Evolutionary conservation across 805 yeast genomes (phyloP), one percentile per base, ranked within the genome.

Genomic region (Saccharomyces mikatae): DNA sequence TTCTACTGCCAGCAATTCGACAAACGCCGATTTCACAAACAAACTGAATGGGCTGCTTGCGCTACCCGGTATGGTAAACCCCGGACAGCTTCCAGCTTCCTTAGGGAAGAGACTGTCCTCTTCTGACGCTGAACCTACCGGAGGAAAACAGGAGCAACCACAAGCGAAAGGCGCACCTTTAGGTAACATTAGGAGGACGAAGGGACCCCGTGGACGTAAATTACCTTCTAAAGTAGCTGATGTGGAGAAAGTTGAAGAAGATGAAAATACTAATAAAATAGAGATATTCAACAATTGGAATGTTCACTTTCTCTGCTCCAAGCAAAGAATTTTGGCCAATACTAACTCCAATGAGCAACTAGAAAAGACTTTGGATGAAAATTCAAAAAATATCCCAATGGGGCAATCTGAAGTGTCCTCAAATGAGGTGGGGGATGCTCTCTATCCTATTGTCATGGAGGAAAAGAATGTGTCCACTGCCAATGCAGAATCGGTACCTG

Each of bases 151-250:
- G 22, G 44, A 36, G 11, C 44, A 36, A 36, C 13, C 44, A 36
- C 44, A 36, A 22, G 24, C 44, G 9, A 36, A 21, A 21, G 17
- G 5, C 13, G 22, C 10, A 17, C 24, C 44, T 17, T 6, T 36
- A 9, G 17, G 24, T 8, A 6, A 2, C 11, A 36, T 24, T 17
- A 73, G 80, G 30, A 77, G 92, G 62, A 84, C 83, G 0, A 83
- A 73, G 60, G 94, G 92, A 0, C 95, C 95, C 48, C 76, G 81
- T 57, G 91, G 91, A 0, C 79, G 88, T 56, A 82, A 80, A 61
- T 69, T 86, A 52, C 94, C 94, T 0, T 54, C 67, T 2, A 77
- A 74, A 54, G 68, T 74, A n/a, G 79, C 83, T 11, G 74, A 76
- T 22, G 67, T 65, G 0, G 66, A 61, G 47, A 67, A 69, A 31